Percentiles rank a stretch among this genome's conserved stretches.
These are phyloP conservation scores for Xanthoparmelia taractica DNA, from an alignment of 495 filamentous ascomycete species.

Conservation along the genomic window DNA sequence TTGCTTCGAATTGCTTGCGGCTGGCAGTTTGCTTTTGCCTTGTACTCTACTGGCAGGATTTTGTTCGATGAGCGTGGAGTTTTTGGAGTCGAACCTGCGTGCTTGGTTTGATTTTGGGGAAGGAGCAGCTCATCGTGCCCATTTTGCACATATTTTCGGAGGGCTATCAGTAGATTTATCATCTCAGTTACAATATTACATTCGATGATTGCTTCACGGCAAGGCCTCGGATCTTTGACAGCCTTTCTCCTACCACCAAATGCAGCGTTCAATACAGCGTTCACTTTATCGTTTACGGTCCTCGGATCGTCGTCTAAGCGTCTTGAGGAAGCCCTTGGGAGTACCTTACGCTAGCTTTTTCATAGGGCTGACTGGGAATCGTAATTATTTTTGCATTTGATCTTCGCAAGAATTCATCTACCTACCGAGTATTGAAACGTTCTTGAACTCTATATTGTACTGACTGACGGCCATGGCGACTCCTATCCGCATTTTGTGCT, in stretches of 20 bases:
- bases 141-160: background rate
- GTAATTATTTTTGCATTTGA: too few species aligned
- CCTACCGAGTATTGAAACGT: too few species aligned
- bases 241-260: too few species aligned
- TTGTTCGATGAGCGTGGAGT: constrained; percentile 1
- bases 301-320: too few species aligned
- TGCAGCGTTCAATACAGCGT: too few species aligned
- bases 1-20: background rate
- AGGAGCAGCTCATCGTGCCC: background rate
- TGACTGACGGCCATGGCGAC: background rate
- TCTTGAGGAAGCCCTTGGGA: too few species aligned
- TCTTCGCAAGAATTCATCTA: too few species aligned
- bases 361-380: too few species aligned
- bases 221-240: background rate
- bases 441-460: too few species aligned
- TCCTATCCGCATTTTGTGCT: constrained; percentile 45
- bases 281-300: too few species aligned
- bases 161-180: background rate
- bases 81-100: background rate
- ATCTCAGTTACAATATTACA: background rate
- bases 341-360: too few species aligned
- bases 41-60: background rate
- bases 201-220: background rate
- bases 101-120: background rate
- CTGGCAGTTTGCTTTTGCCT: background rate